These are phyloP conservation scores for Phallus indusiatus DNA, from an alignment of 768 basidiomycete species.

Conservation along the genomic window DNA sequence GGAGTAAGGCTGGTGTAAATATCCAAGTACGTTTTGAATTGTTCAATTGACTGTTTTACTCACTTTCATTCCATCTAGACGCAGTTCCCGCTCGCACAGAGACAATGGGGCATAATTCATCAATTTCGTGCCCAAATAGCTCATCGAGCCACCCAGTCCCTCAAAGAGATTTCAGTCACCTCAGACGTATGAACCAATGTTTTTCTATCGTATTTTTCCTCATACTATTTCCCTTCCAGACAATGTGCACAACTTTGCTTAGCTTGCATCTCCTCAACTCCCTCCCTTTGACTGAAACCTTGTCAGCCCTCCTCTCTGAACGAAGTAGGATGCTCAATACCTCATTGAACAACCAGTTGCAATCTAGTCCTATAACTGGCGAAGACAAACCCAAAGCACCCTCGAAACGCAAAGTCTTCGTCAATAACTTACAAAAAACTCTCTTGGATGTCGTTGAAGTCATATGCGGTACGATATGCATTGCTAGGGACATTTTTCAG, in stretches of 20 bases:
- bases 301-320: constrained; percentile 63
- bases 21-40: constrained; percentile 39
- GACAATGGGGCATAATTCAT: constrained; percentile 87
- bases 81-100: constrained; percentile 80
- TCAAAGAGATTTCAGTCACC: constrained; percentile 51
- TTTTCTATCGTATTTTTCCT: background rate
- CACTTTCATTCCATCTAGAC: constrained; percentile 35
- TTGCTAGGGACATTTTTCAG: constrained; percentile 50
- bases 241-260: constrained; percentile 66
- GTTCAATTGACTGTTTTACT: background rate
- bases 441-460: constrained; percentile 42
- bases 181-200: constrained; percentile 33
- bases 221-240: constrained; percentile 31
- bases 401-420: constrained; percentile 23
- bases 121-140: constrained; percentile 85
- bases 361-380: background rate
- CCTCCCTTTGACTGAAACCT: constrained; percentile 62
- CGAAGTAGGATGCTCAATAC: constrained; percentile 49
- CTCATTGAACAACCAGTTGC: constrained; percentile 13
- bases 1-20: constrained; percentile 52
- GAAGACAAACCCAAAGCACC: constrained; percentile 5
- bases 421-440: constrained; percentile 46
- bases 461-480: constrained; percentile 48
- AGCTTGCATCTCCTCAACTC: constrained; percentile 88
- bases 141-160: constrained; percentile 75